These are phyloP conservation scores for Vigna unguiculata DNA, from an alignment of 306 rosid genomes.

Conservation along the genomic window DNA sequence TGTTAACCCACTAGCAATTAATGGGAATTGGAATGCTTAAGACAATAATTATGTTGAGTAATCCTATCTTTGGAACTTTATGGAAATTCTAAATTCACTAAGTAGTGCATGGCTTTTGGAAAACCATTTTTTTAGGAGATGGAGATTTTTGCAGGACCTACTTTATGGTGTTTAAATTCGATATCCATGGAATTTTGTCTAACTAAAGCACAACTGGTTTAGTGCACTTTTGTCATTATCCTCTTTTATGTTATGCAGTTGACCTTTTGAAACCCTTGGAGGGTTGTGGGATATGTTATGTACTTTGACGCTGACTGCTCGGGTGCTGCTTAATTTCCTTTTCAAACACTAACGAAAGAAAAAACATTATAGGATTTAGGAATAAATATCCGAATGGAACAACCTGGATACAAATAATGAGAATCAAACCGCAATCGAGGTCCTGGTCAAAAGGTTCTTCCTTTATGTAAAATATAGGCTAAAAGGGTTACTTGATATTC, in stretches of 20 bases:
- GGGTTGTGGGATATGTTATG: constrained; percentile 1
- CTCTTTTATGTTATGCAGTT: background rate
- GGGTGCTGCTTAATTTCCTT: constrained; percentile 8
- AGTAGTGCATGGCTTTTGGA: constrained; percentile 20
- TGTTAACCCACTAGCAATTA: background rate
- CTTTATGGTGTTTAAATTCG: constrained; percentile 16
- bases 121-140: background rate
- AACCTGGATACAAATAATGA: constrained; percentile 39
- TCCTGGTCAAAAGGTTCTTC: constrained; percentile 14
- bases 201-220: constrained; percentile 35
- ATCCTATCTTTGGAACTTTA: background rate
- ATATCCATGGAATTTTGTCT: constrained; percentile 19
- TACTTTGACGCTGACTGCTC: constrained; percentile 1
- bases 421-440: constrained; percentile 33
- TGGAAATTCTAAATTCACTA: constrained; percentile 23
- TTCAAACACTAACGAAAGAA: background rate
- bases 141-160: background rate
- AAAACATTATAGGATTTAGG: background rate
- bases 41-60: background rate
- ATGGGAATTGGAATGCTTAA: constrained; percentile 3
- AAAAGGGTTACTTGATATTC: constrained; percentile 16
- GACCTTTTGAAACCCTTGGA: background rate
- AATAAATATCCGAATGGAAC: constrained; percentile 14
- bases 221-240: constrained; percentile 20
- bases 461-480: background rate